Base-by-base conservation (phyloP, 352 stramenopile genomes). In the Phytophthora citrophthora region DNA sequence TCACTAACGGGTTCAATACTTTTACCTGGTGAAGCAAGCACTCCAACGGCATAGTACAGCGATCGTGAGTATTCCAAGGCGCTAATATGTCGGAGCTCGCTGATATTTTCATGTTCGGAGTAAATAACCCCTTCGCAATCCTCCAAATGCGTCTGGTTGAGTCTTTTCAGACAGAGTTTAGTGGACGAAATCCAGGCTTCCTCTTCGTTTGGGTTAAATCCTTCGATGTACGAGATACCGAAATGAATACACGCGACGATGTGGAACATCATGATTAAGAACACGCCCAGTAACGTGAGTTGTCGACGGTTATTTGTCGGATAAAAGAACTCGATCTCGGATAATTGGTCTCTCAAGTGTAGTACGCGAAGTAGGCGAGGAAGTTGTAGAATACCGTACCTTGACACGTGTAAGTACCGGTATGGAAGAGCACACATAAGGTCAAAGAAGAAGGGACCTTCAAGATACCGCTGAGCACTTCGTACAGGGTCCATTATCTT, bases 221-320 rank as follows among this genome's bases (percentile, higher is more conserved):
- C 74, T 32, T 82, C 74, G 8, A 72, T 24, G 13, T 70, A 72
- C 23, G 67, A 79, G n/a, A 76, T 71, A 4, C 54, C 55, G 12
- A 79, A 74, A 31, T 77, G 70, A 26, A 87, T 66, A 16, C 81
- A 90, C 1, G 65, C 70, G 16, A 87, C 70, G 9, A 85, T 36
- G 23, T 88, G 81, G 41, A 86, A 83, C 16, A 88, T 61, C 72
- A 87, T 73, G 15, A 79, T 64, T 13, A 78, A 29, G 0, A 78
- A 53, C 11, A 77, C 9, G 0, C 78, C 78, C 24, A 88, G 70
- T 10, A 86, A 39, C 18, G 79, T 34, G 1, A 88, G 54, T 20
- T 77, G 78, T 5, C 71, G 64, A 31, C 74, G 81, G 43, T 54
- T 81, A 50, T 71, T 87, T 13, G 79, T 58, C n/a, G 82, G 68